These are phyloP conservation scores for Henckelia pumila DNA, from an alignment of 257 asterid genomes.

Conservation along the genomic window DNA sequence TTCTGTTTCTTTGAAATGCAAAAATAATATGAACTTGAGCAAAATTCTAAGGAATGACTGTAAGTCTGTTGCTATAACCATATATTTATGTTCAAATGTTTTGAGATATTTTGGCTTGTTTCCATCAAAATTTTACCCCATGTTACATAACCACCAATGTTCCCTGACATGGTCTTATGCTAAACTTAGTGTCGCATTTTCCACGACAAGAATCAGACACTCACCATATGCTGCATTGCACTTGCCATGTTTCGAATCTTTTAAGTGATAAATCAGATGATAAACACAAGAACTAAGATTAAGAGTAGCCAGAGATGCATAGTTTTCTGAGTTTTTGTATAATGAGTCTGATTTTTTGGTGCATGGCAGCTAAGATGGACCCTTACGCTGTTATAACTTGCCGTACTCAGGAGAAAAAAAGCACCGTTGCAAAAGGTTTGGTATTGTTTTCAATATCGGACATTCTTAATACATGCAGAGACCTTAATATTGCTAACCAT, in stretches of 20 bases:
- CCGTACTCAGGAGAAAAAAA: slow-evolving; percentile 79
- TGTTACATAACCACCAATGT: not conserved
- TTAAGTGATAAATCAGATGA: not conserved
- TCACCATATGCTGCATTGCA: not conserved
- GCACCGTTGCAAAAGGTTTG: slow-evolving; percentile 64
- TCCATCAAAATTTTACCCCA: not conserved
- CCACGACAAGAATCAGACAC: not conserved
- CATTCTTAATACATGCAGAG: not conserved
- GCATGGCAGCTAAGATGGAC: slow-evolving; percentile 56
- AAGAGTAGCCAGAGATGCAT: not conserved
- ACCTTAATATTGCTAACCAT: not conserved
- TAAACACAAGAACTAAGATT: not conserved
- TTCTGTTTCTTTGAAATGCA: too few species aligned
- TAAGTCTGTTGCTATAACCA: not conserved
- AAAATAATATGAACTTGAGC: not conserved
- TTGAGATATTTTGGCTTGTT: not conserved
- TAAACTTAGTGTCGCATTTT: not conserved
- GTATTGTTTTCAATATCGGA: not conserved
- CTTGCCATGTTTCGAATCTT: not conserved
- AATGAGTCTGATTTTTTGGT: not conserved
- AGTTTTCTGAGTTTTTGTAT: not conserved
- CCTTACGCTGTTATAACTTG: slow-evolving; percentile 64
- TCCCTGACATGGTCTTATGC: not conserved
- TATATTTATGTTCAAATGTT: too few species aligned
- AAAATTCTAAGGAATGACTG: not conserved